These are phyloP conservation scores for Proliferodiscus dingleyae DNA, from an alignment of 2,329 filamentous ascomycete species.

Conservation along the genomic window DNA sequence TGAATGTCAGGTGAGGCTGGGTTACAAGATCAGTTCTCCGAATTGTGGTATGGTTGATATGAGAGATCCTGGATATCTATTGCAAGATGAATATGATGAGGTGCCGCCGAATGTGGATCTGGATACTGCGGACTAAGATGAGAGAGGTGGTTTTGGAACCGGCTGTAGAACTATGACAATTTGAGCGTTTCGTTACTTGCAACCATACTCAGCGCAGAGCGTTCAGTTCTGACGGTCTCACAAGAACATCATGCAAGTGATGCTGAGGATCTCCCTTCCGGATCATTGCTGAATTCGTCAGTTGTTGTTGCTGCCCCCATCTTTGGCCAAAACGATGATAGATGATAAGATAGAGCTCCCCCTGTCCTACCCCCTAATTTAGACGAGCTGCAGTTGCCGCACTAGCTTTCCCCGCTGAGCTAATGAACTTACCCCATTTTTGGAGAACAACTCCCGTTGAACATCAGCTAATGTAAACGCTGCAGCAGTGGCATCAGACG, in stretches of 20 bases:
- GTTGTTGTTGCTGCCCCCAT: background rate
- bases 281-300: background rate
- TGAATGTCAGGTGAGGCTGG: constrained; percentile 11
- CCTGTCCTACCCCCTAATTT: background rate
- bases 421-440: background rate
- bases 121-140: background rate
- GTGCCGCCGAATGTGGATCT: constrained; percentile 13
- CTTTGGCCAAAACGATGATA: too few relatives aligned
- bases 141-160: background rate
- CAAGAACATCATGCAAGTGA: background rate
- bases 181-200: background rate
- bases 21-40: constrained; percentile 14
- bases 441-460: background rate
- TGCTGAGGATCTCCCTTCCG: background rate
- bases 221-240: background rate
- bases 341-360: background rate
- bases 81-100: constrained; percentile 9
- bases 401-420: background rate
- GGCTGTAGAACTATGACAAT: too few relatives aligned
- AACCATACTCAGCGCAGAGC: background rate
- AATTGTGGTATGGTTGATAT: constrained; percentile 15
- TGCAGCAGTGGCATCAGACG: background rate
- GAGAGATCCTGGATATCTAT: constrained; percentile 8
- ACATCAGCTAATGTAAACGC: background rate
- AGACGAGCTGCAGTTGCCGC: background rate